These are phyloP conservation scores for Trifolium subterraneum DNA, from an alignment of 306 rosid genomes.

Conservation along the genomic window DNA sequence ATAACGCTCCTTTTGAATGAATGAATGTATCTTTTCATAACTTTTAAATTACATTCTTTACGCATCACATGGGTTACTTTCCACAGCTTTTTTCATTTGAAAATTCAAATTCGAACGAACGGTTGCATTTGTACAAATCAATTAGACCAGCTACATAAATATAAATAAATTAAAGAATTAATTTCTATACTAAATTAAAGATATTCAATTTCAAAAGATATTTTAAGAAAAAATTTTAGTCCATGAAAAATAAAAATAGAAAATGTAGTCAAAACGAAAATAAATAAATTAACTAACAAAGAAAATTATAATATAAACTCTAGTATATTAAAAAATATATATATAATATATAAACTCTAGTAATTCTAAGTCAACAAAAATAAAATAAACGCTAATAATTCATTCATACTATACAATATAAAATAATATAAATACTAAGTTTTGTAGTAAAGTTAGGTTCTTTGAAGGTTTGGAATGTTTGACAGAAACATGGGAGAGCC, in stretches of 20 bases:
- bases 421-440: background rate
- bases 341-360: too few species aligned
- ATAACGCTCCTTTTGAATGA: constrained; percentile 23
- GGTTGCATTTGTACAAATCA: constrained; percentile 1
- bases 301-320: too few species aligned
- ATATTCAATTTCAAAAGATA: too few species aligned
- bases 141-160: constrained; percentile 34
- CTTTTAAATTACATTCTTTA: constrained; percentile 29
- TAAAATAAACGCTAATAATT: too few species aligned
- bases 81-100: constrained; percentile 40
- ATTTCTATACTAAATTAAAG: background rate
- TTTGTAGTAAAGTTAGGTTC: constrained; percentile 42
- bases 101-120: constrained; percentile 71
- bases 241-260: too few species aligned
- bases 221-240: too few species aligned
- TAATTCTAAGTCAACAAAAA: too few species aligned
- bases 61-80: constrained; percentile 36
- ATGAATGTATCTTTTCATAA: background rate
- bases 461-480: constrained; percentile 32
- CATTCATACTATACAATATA: background rate
- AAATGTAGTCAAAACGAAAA: too few species aligned
- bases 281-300: too few species aligned
- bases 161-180: background rate
- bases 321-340: too few species aligned
- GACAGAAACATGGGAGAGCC: constrained; percentile 68